Base-by-base conservation (phyloP, 75 land plant species). In the Selaginella tamariscina region DNA sequence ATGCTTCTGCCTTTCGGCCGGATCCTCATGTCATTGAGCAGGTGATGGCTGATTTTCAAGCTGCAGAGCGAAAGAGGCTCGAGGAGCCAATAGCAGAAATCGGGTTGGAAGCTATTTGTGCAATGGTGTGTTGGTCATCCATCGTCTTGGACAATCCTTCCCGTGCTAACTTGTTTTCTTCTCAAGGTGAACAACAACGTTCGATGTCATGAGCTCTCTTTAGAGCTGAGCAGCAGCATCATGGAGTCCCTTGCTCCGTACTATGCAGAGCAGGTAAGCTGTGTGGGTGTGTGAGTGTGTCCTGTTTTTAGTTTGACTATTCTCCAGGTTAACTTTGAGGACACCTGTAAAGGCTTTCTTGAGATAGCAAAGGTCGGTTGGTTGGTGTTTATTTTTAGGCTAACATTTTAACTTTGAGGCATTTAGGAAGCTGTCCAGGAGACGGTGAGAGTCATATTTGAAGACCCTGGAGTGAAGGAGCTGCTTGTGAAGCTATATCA, bases 1-100 rank as follows among this genome's bases (percentile, higher is more conserved):
- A 39, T 39, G 11, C 49, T 5, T 5, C 49, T n/a, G 15, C 49
- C 11, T 39, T 39, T 39, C 49, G 49, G 49, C 11, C 49, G 15
- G 15, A 5, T 39, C 11, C 15, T 39, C 5, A 39, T 39, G 49
- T 39, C 5, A 5, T 39, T 39, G 49, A 15, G 65, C 72, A 95
- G 99, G 91, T 95, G 0, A 85, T 95, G 99, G 75, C 79, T 73
- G 91, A 95, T 76, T 90, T 95, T 78, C 99, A 95, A 76, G 86
- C 84, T 49, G 96, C 99, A 70, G 82, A 95, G 76, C 79, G 79
- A 63, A 44, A 72, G 65, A 77, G 99, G 56, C 74, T 95, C 56
- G 96, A 90, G 70, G 96, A 87, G 74, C 87, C 96, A 32, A 89
- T 81, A 68, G 83, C 92, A 27, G 99, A 95, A 31, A 71, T 87